Evolutionary conservation across 2,329 filamentous ascomycete species (phyloP), one percentile per base, ranked within the genome.

Genomic region (Exophiala sp.): DNA sequence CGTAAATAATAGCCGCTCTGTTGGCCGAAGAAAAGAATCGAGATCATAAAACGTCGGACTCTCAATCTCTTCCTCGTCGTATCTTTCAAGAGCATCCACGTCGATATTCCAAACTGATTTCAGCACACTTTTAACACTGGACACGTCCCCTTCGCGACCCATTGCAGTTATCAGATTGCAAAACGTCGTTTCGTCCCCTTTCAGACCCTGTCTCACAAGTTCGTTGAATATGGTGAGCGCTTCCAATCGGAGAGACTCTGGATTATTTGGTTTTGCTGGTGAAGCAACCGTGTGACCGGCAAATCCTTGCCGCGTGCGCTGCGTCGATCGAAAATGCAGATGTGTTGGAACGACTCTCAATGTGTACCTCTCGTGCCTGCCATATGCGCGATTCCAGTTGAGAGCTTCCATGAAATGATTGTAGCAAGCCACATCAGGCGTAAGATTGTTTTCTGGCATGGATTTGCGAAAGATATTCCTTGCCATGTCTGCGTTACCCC

Each of bases 11-110:
- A 91, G 74, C 2, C 74, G 72, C 6, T 67, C 58, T 0, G 80
- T 82, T 2, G 89, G 88, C 47, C 75, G 72, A 32, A 86, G 68
- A 6, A 81, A 78, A 1, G 81, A 85, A 24, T 75, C 72, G 0
- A 61, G 63, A 1, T 72, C 65, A 40, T 81, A 76, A 1, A 65
- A 62, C 29, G 65, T 72, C n/a, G 73, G 67, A 10, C 68, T 64
- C 14, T 71, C 55, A 4, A 59, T 57, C n/a, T 63, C 64, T 41
- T 65, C 63, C 40, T 72, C 70, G 8, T 67, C 59, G 18, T 63
- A 65, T 3, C 58, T 54, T 50, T 71, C 60, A 20, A 81, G 62
- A 2, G 63, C 63, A 44, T 75, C 69, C 3, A 78, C 68, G 56
- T 82, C 73, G 39, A 85, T 71, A 33, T 76, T 73, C 82, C 82